Evolutionary conservation across 2,329 filamentous ascomycete species (phyloP), one percentile per base, ranked within the genome.

Genomic region (Talaromyces sp.): DNA sequence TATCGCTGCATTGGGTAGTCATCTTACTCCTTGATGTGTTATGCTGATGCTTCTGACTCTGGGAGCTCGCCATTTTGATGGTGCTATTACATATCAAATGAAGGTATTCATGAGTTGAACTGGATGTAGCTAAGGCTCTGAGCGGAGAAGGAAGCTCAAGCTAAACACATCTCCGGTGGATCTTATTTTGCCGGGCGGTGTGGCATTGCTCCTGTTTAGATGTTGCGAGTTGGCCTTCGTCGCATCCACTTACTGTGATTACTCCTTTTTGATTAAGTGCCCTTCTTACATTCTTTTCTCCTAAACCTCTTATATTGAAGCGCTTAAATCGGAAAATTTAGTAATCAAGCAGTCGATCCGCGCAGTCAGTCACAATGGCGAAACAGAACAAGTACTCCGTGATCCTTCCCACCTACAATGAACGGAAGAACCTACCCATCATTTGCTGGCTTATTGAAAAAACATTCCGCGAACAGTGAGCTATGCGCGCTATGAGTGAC

Each of bases 361-460:
- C 27, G n/a, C 41, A 11, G 27, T 43, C 33, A 66, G 47, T 67
- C 70, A 76, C 68, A 52, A 80, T 80, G 78, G 68, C 67, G 63
- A 69, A 77, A 58, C 82, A 84, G 70, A 84, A 95, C 85, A 96
- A 94, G 82, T 99, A 97, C 86, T 97, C 94, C 71, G 90, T 99
- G 76, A 94, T 99, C 76, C 88, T 99, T 70, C 95, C 95, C 65
- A 99, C 95, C 68, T 99, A 97, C 87, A 98, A 99, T 79, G 95
- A 99, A 86, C 92, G 95, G 76, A 89, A 88, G 79, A 99, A 99
- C 82, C 88, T 99, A 71, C 95, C 95, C 74, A 95, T 99, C 78
- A 92, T 98, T 76, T 87, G 90, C 74, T 98, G 93, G 92, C 83
- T 99, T 78, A 86, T 99, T 71, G 91, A 96, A 82, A 90, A 89